These are phyloP conservation scores for Celoporthe dispersa DNA, from an alignment of 2,329 filamentous ascomycete species.

Conservation along the genomic window DNA sequence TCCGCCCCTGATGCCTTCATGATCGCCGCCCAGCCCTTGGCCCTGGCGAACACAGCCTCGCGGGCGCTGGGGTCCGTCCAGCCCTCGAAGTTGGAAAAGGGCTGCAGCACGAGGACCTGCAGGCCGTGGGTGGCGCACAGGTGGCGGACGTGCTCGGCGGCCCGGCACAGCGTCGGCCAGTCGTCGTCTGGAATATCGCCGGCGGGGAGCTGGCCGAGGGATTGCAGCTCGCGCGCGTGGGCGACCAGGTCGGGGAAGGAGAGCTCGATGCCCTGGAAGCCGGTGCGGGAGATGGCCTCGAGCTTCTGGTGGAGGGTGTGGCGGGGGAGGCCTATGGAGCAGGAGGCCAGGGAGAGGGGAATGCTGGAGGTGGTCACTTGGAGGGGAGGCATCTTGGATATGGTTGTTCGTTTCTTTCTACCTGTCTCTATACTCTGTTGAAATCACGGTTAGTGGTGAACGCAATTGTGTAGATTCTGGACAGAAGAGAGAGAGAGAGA, in stretches of 20 bases:
- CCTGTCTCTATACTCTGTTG: neutral
- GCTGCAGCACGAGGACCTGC: conserved; percentile 72
- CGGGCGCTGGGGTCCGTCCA: conserved; percentile 66
- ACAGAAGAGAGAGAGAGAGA: neutral
- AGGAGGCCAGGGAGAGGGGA: conserved; percentile 59
- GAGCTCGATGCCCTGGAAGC: conserved; percentile 73
- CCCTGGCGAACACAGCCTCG: conserved; percentile 65
- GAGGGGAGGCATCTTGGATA: conserved; percentile 1
- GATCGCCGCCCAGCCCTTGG: conserved; percentile 69
- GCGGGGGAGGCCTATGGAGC: conserved; percentile 49
- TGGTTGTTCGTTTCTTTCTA: neutral
- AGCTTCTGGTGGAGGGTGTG: conserved; percentile 64
- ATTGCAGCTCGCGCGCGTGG: conserved; percentile 58
- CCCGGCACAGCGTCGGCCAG: conserved; percentile 60
- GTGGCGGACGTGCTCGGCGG: conserved; percentile 57
- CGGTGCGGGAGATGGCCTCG: conserved; percentile 64
- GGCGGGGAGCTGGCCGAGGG: conserved; percentile 30
- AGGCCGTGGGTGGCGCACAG: conserved; percentile 60
- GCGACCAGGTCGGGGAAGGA: conserved; percentile 73
- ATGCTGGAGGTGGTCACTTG: conserved; percentile 34
- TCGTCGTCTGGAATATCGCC: conserved; percentile 59
- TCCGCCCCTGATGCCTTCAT: conserved; percentile 73
- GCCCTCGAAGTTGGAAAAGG: conserved; percentile 78
- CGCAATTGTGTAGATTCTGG: neutral
- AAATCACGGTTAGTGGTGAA: neutral